phyloP scores from a whole-genome alignment of 2,329 filamentous ascomycete species.

The Fusarium sp. region DNA sequence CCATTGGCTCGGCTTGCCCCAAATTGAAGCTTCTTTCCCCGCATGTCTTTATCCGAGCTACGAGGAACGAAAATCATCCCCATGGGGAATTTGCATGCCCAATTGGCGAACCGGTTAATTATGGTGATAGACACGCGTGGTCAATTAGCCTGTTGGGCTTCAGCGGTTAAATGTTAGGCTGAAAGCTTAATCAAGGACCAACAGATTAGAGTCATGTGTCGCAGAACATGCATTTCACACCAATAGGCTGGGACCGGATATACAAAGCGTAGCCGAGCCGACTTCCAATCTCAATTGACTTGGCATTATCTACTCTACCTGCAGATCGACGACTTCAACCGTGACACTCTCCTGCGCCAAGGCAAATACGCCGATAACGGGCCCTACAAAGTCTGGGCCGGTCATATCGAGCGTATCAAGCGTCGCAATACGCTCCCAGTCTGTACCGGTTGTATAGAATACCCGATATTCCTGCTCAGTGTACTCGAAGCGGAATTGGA shows the following conservation, averaged over 20 bases:
- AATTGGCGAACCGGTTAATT: slow-evolving; percentile 5
- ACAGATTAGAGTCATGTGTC: slow-evolving; percentile 2
- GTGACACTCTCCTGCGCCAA: neutral
- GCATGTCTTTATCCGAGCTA: slow-evolving; percentile 15
- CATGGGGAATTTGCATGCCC: neutral
- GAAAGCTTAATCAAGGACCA: slow-evolving; percentile 9
- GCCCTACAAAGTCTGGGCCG: slow-evolving; percentile 13
- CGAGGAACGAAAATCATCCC: slow-evolving; percentile 8
- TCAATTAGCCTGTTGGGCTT: neutral
- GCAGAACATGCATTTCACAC: neutral
- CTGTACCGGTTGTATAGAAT: neutral
- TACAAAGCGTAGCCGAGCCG: neutral
- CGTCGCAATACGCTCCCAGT: neutral
- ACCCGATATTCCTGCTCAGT: slow-evolving; percentile 4
- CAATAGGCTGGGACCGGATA: neutral
- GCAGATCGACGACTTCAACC: slow-evolving; percentile 2
- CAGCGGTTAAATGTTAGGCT: slow-evolving; percentile 2
- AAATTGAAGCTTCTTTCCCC: neutral
- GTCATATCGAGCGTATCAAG: slow-evolving; percentile 13
- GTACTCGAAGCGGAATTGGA: slow-evolving; percentile 3
- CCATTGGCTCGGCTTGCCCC: neutral
- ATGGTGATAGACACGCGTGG: neutral
- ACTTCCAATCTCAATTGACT: neutral
- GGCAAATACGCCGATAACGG: slow-evolving; percentile 13
- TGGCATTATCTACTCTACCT: slow-evolving; percentile 2